Evolutionary conservation across 306 rosid genomes (phyloP).

Genomic region (Mimosa bimucronata): DNA sequence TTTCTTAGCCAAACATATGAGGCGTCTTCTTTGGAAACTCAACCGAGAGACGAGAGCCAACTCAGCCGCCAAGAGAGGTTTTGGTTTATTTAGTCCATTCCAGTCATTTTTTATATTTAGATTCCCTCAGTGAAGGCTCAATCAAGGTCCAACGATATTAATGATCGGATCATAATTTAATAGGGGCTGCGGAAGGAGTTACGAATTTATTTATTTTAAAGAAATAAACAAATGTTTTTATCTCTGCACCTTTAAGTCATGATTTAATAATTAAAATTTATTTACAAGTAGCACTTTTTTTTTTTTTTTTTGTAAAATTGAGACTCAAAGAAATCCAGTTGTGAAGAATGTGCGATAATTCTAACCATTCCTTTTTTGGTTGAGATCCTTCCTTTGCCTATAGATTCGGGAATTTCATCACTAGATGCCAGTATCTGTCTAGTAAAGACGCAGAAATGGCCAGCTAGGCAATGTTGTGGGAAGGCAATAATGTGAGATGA

Average conservation of each 20-base stretch:
- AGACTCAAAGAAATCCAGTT: not conserved
- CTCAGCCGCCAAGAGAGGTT: too few species aligned
- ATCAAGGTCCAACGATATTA: not conserved
- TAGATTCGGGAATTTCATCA: not conserved
- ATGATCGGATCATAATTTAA: not conserved
- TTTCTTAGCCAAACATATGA: not conserved
- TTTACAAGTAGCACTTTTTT: too few species aligned
- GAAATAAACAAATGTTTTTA: too few species aligned
- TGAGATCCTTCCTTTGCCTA: not conserved
- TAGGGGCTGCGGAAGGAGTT: not conserved
- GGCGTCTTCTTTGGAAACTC: not conserved
- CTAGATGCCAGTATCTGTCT: not conserved
- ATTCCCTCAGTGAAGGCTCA: not conserved
- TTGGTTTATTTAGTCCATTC: not conserved
- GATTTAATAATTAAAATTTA: not conserved
- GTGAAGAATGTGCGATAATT: not conserved
- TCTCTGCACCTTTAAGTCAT: not conserved
- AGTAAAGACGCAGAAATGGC: not conserved
- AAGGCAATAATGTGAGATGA: not conserved
- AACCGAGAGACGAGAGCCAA: not conserved
- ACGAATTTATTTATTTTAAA: too few species aligned
- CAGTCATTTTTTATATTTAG: not conserved
- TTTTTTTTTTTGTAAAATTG: not conserved
- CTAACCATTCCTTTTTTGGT: not conserved
- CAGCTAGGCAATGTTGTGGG: not conserved